Evolutionary conservation across 345 rosid species (phyloP), one percentile per base, ranked within the genome.

Genomic region (Theobroma cacao): DNA sequence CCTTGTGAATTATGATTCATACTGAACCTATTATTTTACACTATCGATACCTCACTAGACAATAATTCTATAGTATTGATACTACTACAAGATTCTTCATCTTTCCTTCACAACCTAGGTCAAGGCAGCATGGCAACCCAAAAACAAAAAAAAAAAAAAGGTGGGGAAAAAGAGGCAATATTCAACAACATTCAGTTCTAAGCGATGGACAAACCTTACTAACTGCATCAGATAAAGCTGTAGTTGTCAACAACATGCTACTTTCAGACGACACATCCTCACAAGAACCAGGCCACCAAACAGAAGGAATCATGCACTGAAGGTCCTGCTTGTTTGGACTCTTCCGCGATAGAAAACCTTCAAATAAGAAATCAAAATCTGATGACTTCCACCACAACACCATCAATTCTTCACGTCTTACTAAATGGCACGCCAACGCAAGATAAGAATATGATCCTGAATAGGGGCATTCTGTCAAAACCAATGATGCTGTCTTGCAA

Each of bases 201-300:
- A 14, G 60, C 17, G 34, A 69, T 5, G 53, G 71, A 3, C 28
- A 62, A 48, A 93, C 99, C 97, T 93, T 93, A 84, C 82, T 85
- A 80, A 90, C 82, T 79, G 97, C 87, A 55, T 92, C 97, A 15
- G 92, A 89, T 76, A 96, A 89, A 77, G 95, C 94, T 47, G 91
- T 78, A 48, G 94, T 85, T 10, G 97, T 86, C 84, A 96, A 83
- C 67, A 84, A 75, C 99, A 96, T 92, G 86, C 97, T 91, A 80
- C 84, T 86, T 87, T 92, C 98, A 72, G 80, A 71, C 66, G 94
- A 91, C 38, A 87, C 77, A 77, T 91, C 97, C 83, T 96, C 99
- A 80, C 83, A 88, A 73, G 98, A 92, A 68, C 99, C 94, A 87
- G 98, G 94, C 99, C 99, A 96, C 98, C 98, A 96, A 83, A 94